Conservation (phyloP, 176 grass and related monocot genomes). For the Hordeum vulgare region DNA sequence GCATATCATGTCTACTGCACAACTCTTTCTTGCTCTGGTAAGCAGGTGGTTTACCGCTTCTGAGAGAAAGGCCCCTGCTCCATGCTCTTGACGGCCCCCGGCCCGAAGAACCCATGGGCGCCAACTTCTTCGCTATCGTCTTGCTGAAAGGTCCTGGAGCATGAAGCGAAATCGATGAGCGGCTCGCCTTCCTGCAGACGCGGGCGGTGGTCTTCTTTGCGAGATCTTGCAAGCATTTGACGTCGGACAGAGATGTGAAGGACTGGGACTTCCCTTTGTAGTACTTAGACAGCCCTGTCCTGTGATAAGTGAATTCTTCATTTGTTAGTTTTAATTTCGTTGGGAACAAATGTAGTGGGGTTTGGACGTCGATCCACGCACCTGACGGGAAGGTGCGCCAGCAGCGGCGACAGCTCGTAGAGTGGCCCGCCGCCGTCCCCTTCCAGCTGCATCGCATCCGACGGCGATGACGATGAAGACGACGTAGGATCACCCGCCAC, state of each 20-base stretch:
- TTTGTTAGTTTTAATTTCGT: neutral
- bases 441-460: conserved; percentile 8
- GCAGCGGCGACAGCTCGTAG: conserved; percentile 40
- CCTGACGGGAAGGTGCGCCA: conserved; percentile 52
- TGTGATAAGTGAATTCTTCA: conserved; percentile 7
- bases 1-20: conserved; percentile 1
- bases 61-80: conserved; percentile 19
- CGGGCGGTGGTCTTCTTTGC: conserved; percentile 34
- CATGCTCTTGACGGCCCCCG: conserved; percentile 10
- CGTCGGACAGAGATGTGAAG: conserved; percentile 41
- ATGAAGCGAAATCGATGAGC: neutral
- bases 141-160: conserved; percentile 26
- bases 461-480: neutral
- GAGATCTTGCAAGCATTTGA: conserved; percentile 37
- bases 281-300: conserved; percentile 56
- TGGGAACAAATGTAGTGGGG: neutral
- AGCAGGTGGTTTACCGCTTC: neutral
- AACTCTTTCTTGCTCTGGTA: conserved; percentile 2
- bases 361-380: neutral
- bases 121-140: conserved; percentile 36
- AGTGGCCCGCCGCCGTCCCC: conserved; percentile 27
- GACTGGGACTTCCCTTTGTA: conserved; percentile 61
- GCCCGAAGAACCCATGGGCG: conserved; percentile 1
- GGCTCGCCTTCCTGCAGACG: conserved; percentile 37
- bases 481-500: neutral